phyloP scores from a whole-genome alignment of 768 basidiomycete species.

The Porpolomopsis calyptriformis region DNA sequence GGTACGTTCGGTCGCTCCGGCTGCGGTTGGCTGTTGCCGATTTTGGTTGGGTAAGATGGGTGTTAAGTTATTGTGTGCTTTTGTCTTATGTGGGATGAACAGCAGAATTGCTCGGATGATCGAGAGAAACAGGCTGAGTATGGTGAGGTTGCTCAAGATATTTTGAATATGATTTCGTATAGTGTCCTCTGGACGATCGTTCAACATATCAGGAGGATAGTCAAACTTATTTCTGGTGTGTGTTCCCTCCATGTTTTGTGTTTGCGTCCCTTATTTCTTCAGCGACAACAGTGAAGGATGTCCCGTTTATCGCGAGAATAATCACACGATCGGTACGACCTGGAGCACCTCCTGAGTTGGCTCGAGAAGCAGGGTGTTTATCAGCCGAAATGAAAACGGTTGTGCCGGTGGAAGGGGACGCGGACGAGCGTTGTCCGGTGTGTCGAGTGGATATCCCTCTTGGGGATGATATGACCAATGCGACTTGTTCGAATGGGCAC shows the following conservation, averaged over 20 bases:
- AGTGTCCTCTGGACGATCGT: constrained; percentile 44
- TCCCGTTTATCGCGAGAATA: constrained; percentile 55
- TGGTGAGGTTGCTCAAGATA: constrained; percentile 39
- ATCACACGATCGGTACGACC: constrained; percentile 49
- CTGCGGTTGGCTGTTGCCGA: constrained; percentile 46
- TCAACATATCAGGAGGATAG: constrained; percentile 42
- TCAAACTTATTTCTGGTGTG: constrained; percentile 23
- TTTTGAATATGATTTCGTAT: constrained; percentile 44
- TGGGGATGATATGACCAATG: constrained; percentile 48
- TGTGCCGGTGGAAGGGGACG: constrained; percentile 25
- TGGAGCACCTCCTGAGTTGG: constrained; percentile 33
- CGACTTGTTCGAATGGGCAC: constrained; percentile 63
- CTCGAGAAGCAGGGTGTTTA: constrained; percentile 25
- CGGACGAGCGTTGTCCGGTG: constrained; percentile 65
- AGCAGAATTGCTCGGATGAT: constrained; percentile 39
- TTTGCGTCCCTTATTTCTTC: background rate
- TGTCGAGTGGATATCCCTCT: constrained; percentile 54
- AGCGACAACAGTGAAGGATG: constrained; percentile 37
- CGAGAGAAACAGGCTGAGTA: constrained; percentile 33
- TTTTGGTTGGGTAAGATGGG: constrained; percentile 33
- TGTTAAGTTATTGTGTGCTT: background rate
- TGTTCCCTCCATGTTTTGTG: constrained; percentile 6
- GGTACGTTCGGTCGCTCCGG: constrained; percentile 39
- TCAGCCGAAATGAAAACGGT: constrained; percentile 18
- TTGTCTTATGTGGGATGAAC: no score